Conservation (phyloP, 306 rosid genomes). For the Cicer judaicum region DNA sequence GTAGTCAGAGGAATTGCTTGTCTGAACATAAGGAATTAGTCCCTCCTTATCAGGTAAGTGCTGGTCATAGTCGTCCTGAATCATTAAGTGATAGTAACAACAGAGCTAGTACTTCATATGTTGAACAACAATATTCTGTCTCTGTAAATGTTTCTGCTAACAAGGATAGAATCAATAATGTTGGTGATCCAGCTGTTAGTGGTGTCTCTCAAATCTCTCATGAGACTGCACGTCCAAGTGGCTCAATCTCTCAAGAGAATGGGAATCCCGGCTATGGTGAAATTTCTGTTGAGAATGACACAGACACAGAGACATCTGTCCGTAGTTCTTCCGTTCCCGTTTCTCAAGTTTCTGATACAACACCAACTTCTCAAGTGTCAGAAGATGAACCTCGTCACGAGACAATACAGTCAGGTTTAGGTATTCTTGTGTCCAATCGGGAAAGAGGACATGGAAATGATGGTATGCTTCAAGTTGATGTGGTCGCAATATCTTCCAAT, state of each 20-base stretch:
- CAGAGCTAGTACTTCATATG: slow-evolving; percentile 76
- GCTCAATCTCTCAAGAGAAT: slow-evolving; percentile 58
- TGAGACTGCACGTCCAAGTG: slow-evolving; percentile 56
- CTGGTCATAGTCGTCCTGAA: slow-evolving; percentile 61
- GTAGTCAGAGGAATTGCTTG: slow-evolving; percentile 56
- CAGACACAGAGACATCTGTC: slow-evolving; percentile 40
- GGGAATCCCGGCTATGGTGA: slow-evolving; percentile 50
- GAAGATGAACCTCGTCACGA: slow-evolving; percentile 66
- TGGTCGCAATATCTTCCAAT: slow-evolving; percentile 82
- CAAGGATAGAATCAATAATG: slow-evolving; percentile 63
- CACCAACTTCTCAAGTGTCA: slow-evolving; percentile 53
- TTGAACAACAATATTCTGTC: slow-evolving; percentile 72
- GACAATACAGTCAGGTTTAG: slow-evolving; percentile 70
- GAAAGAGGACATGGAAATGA: slow-evolving; percentile 68
- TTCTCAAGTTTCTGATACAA: slow-evolving; percentile 59
- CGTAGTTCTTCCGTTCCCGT: slow-evolving; percentile 49
- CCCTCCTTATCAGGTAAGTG: slow-evolving; percentile 79
- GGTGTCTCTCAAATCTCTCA: slow-evolving; percentile 56
- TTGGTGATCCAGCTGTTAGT: slow-evolving; percentile 64
- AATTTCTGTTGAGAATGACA: slow-evolving; percentile 57
- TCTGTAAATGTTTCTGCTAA: slow-evolving; percentile 75
- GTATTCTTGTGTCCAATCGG: slow-evolving; percentile 75
- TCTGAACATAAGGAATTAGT: slow-evolving; percentile 71
- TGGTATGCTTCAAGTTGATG: slow-evolving; percentile 76
- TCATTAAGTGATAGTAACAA: slow-evolving; percentile 68